phyloP scores from a whole-genome alignment of 2,329 filamentous ascomycete species.

The Aspergillus ochraceoroseus region DNA sequence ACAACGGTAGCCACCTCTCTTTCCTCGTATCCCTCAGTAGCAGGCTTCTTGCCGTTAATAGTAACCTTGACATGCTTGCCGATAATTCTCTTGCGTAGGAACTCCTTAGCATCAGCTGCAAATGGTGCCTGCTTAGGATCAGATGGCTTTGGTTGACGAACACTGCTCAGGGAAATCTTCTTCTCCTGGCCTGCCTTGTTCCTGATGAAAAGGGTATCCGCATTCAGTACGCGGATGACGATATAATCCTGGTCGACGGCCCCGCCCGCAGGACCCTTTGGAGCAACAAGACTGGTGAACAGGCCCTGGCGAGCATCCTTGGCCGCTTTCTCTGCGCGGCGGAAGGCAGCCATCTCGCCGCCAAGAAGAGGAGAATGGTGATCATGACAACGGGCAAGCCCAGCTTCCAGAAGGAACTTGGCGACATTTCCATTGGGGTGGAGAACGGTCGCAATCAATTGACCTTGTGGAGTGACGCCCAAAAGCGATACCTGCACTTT shows the following conservation, averaged over 20 bases:
- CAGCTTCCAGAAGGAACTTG: slow-evolving; percentile 81
- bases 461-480: slow-evolving; percentile 81
- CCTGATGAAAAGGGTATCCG: slow-evolving; percentile 81
- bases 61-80: slow-evolving; percentile 90
- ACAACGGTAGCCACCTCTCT: slow-evolving; percentile 88
- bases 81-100: slow-evolving; percentile 85
- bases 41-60: slow-evolving; percentile 85
- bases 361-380: slow-evolving; percentile 93
- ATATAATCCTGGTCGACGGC: slow-evolving; percentile 66
- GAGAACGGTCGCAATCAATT: slow-evolving; percentile 80
- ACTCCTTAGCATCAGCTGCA: slow-evolving; percentile 91
- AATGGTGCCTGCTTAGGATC: slow-evolving; percentile 86
- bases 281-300: slow-evolving; percentile 71
- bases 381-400: slow-evolving; percentile 87
- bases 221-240: slow-evolving; percentile 78
- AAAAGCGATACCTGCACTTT: slow-evolving; percentile 77
- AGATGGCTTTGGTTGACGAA: slow-evolving; percentile 83
- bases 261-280: slow-evolving; percentile 56
- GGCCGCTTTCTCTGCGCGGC: slow-evolving; percentile 80
- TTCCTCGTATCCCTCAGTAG: slow-evolving; percentile 84
- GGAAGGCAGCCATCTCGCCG: slow-evolving; percentile 75
- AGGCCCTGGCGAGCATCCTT: slow-evolving; percentile 71
- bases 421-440: slow-evolving; percentile 92
- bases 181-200: slow-evolving; percentile 82
- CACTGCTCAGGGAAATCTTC: slow-evolving; percentile 85